Conservation (phyloP, 257 asterid species). For the Przewalskia tangutica region DNA sequence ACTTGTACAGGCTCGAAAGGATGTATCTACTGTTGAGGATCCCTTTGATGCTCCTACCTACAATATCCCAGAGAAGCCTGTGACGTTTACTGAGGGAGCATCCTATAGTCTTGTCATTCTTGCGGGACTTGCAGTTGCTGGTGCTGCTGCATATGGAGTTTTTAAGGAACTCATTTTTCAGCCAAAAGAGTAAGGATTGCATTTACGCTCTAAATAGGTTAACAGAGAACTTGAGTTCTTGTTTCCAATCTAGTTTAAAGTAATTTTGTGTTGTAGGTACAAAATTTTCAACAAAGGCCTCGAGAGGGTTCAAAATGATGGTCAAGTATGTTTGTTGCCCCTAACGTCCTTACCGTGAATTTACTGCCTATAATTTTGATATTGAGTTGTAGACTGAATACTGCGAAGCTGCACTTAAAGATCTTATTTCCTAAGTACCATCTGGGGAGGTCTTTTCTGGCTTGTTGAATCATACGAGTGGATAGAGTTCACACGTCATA, state of each 20-base stretch:
- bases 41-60: conserved; percentile 94
- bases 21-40: conserved; percentile 58
- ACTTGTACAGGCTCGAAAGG: conserved; percentile 56
- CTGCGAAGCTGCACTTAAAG: neutral
- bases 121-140: conserved; percentile 89
- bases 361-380: neutral
- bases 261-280: conserved; percentile 39
- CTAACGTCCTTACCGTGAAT: conserved; percentile 3
- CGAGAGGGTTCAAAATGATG: conserved; percentile 70
- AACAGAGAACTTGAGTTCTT: neutral
- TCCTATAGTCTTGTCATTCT: conserved; percentile 73
- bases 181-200: conserved; percentile 77
- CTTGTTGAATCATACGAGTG: neutral
- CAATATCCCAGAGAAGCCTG: conserved; percentile 90
- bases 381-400: neutral
- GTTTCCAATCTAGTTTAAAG: conserved; percentile 7
- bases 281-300: conserved; percentile 77
- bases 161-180: conserved; percentile 72
- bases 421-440: neutral
- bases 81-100: conserved; percentile 91
- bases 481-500: neutral
- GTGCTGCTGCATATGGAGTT: conserved; percentile 83
- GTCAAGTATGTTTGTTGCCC: conserved; percentile 43
- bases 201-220: neutral
- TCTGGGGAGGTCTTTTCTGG: neutral